Conservation (phyloP, 768 basidiomycete species). For the Termitomyces sp. region DNA sequence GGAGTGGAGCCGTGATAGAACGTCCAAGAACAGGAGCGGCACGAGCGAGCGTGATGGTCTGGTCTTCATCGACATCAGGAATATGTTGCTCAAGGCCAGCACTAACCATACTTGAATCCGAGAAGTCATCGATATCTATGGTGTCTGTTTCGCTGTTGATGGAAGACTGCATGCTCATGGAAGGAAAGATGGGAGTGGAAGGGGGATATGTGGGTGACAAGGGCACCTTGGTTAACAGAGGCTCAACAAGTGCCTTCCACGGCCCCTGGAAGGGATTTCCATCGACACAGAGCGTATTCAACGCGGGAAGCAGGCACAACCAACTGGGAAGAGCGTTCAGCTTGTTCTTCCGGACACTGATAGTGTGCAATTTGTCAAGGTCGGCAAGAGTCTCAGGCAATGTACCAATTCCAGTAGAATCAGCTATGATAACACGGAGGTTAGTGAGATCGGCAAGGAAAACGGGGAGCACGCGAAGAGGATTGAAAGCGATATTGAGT, state of each 20-base stretch:
- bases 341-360: slow-evolving; percentile 85
- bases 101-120: slow-evolving; percentile 47
- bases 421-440: slow-evolving; percentile 88
- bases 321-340: slow-evolving; percentile 89
- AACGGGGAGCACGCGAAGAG: slow-evolving; percentile 83
- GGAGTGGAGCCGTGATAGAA: slow-evolving; percentile 42
- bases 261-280: slow-evolving; percentile 94
- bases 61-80: slow-evolving; percentile 53
- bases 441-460: slow-evolving; percentile 75
- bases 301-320: slow-evolving; percentile 80
- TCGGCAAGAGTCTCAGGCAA: slow-evolving; percentile 71
- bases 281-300: slow-evolving; percentile 90
- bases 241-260: slow-evolving; percentile 86
- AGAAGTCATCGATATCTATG: slow-evolving; percentile 53
- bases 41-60: slow-evolving; percentile 66
- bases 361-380: slow-evolving; percentile 79
- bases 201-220: slow-evolving; percentile 59
- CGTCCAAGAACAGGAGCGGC: slow-evolving; percentile 44
- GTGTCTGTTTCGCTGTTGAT: slow-evolving; percentile 37
- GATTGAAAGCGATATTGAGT: slow-evolving; percentile 89
- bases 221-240: slow-evolving; percentile 63
- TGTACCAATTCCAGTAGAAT: slow-evolving; percentile 75
- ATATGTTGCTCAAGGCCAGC: slow-evolving; percentile 26
- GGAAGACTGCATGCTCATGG: slow-evolving; percentile 35
- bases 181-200: slow-evolving; percentile 57